Evolutionary conservation across 345 rosid species (phyloP), one percentile per base, ranked within the genome.

Genomic region (Firmiana major): DNA sequence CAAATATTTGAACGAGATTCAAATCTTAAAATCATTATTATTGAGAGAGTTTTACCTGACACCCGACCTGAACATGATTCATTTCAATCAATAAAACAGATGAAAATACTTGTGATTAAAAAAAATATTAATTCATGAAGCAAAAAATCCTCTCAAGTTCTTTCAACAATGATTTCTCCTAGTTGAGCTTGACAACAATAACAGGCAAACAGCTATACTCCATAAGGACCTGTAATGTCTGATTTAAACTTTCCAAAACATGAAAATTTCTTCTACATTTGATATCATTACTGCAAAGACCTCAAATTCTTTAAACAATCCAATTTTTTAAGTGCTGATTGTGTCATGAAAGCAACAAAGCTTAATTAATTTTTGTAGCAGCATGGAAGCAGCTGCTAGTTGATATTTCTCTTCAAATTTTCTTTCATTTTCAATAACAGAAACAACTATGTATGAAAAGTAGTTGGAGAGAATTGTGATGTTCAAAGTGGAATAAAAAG

Each of bases 311-410:
- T 8, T 46, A 22, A 38, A 19, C 22, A 36, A 36, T 64, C 28
- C 28, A 5, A 38, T n/a, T 4, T 63, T 40, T 40, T 40, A 38
- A 65, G 70, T 65, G 70, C 70, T 40, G 70, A 65, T n/a, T 65
- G 70, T 65, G 70, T 65, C 70, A 65, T 65, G 40, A 65, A 65
- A 65, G 70, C 70, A 65, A 40, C 49, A 40, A 55, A 36, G 70
- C 48, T 65, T 65, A 40, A n/a, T 65, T 7, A 19, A 38, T 31
- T 31, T 19, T 49, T 68, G 21, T 46, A 67, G 72, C 55, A 65
- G 48, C 16, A 40, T 65, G 49, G 48, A 6, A 64, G 16, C 10
- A 28, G 42, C 66, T 9, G 40, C 10, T 62, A 2, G 34, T 3
- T 31, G 34, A 31, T 31, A 2, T 31, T 31, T 31, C 34, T 31